Base-by-base conservation (phyloP, 129 eudicot species). In the Centrapalus pauciflorus region DNA sequence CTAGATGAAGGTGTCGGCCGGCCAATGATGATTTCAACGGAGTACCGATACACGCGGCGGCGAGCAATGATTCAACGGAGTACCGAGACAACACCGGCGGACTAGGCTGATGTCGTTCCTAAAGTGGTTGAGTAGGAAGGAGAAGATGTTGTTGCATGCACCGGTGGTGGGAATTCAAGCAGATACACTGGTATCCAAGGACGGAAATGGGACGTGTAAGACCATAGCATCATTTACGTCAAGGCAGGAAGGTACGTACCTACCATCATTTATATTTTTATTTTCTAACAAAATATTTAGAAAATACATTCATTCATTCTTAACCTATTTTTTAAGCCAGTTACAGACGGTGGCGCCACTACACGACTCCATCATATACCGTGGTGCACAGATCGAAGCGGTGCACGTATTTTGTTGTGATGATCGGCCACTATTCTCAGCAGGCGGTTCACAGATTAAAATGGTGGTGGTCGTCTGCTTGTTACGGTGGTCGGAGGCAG, bases 191-290 rank as follows among this genome's bases (percentile, higher is more conserved):
- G 95, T 87, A 40, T 77, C 95, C 0, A 40, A 67, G 26, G 90
- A 82, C 75, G 95, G 95, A 20, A 77, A 58, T 46, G 95, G 95
- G 2, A 87, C 88, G 61, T 74, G 16, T 14, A 84, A 67, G 58
- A 84, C 90, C 7, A 84, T 87, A 16, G 61, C 26, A 60, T 87
- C 2, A 87, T 87, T 21, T 80, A 81, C 83, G 77, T 87, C 38
- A 87, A 46, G 66, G 95, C 90, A 14, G 95, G 95, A 78, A 78
- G 34, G 95, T 87, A 80, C 28, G 2, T 11, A 16, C 20, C 21
- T 17, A 11, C n/a, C n/a, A n/a, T n/a, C 35, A 4, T 11, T 25
- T 9, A 1, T 7, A 4, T 48, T 2, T n/a, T 48, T 48, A n/a
- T 12, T 12, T 48, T 48, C 55, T n/a, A 30, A 20, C 21, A 48